A percentile compares a stretch with the other conserved stretches of the same genome.
These are phyloP conservation scores for Rehmannia glutinosa DNA, from an alignment of 257 asterid genomes.

Conservation along the genomic window DNA sequence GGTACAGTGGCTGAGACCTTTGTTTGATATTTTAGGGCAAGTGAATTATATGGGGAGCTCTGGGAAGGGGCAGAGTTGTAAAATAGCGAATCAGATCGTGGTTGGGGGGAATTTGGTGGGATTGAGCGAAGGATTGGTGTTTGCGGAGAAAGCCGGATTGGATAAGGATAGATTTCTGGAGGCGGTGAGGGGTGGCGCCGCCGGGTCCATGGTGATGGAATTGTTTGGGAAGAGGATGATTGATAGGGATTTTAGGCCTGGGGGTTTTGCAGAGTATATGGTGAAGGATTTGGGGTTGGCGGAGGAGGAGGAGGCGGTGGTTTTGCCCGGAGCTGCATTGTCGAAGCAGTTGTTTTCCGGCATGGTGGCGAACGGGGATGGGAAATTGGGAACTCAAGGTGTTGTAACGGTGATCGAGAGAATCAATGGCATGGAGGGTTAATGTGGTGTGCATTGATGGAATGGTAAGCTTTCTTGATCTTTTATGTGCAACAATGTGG, in stretches of 20 bases:
- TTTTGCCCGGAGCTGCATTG: slow-evolving; percentile 81
- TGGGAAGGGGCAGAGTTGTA: slow-evolving; percentile 85
- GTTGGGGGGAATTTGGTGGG: slow-evolving; percentile 69
- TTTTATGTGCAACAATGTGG: not conserved
- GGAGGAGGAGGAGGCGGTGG: slow-evolving; percentile 46
- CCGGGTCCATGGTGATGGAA: slow-evolving; percentile 82
- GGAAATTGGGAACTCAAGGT: slow-evolving; percentile 75
- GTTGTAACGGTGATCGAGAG: slow-evolving; percentile 68
- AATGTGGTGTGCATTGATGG: not conserved
- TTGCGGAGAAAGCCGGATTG: slow-evolving; percentile 74
- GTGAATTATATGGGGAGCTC: slow-evolving; percentile 62
- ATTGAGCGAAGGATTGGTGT: slow-evolving; percentile 80
- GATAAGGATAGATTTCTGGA: slow-evolving; percentile 55
- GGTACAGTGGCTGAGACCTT: slow-evolving; percentile 66
- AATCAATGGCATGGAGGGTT: slow-evolving; percentile 46
- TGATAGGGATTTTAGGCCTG: slow-evolving; percentile 64
- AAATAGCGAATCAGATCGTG: slow-evolving; percentile 74
- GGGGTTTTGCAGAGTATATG: slow-evolving; percentile 82
- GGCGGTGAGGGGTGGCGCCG: slow-evolving; percentile 86
- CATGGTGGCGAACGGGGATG: slow-evolving; percentile 89
- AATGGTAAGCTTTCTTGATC: not conserved
- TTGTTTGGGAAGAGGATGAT: slow-evolving; percentile 84
- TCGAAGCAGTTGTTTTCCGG: slow-evolving; percentile 68
- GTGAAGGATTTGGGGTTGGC: slow-evolving; percentile 94
- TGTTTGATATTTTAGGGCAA: slow-evolving; percentile 63